A percentile compares a stretch with the other conserved stretches of the same genome.
Evolutionary conservation across 2,329 filamentous ascomycete species (phyloP).

Genomic region (Cladosporium halotolerans): DNA sequence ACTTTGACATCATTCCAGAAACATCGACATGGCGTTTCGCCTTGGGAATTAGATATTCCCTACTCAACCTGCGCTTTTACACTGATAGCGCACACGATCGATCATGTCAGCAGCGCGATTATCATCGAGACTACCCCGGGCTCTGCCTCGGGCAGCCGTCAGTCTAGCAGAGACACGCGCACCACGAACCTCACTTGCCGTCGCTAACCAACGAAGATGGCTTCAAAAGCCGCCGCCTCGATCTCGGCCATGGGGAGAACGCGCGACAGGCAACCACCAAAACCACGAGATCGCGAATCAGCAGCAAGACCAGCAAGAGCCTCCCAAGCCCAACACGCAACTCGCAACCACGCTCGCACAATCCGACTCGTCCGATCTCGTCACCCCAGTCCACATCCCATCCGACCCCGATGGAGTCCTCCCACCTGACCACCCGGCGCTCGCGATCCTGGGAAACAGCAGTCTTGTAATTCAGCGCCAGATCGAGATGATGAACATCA

Average conservation of each 20-base stretch:
- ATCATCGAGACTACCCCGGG: not conserved
- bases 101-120: constrained; percentile 14
- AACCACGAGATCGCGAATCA: constrained; percentile 4
- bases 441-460: constrained; percentile 53
- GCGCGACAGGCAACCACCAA: not conserved
- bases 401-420: constrained; percentile 56
- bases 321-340: constrained; percentile 21
- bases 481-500: constrained; percentile 60
- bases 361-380: constrained; percentile 42
- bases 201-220: constrained; percentile 15
- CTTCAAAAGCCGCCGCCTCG: constrained; percentile 15
- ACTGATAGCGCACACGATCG: not conserved
- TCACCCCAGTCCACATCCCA: constrained; percentile 56
- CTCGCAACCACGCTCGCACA: constrained; percentile 42
- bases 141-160: constrained; percentile 12
- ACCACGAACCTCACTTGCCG: constrained; percentile 1
- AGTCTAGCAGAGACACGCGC: constrained; percentile 1
- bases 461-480: constrained; percentile 57
- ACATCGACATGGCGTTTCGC: not conserved
- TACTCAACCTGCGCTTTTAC: too few species aligned
- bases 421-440: constrained; percentile 52
- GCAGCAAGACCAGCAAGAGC: constrained; percentile 12
- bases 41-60: too few species aligned
- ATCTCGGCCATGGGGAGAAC: constrained; percentile 12
- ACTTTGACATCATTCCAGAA: constrained; percentile 1